These are phyloP conservation scores for Hyphopichia buzzinii DNA, from an alignment of 1,139 yeast genomes.

Conservation along the genomic window DNA sequence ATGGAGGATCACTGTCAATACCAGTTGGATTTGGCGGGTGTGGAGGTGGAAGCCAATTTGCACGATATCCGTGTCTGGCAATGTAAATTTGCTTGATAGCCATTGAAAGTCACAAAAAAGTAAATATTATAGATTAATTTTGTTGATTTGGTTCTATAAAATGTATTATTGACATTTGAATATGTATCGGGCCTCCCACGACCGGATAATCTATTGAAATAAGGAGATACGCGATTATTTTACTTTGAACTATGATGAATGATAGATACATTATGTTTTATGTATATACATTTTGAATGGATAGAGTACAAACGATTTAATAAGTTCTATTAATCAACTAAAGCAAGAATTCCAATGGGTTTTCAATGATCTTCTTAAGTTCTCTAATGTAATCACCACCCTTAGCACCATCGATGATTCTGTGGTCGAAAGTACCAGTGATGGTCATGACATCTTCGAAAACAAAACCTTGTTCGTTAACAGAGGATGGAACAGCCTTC, in stretches of 20 bases:
- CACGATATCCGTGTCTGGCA: constrained; percentile 73
- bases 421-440: constrained; percentile 97
- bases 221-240: no score
- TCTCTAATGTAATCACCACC: constrained; percentile 97
- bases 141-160: no score
- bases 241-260: no score
- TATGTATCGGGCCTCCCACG: no score
- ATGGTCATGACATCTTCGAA: constrained; percentile 89
- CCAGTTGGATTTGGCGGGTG: constrained; percentile 79
- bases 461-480: constrained; percentile 86
- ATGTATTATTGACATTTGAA: no score
- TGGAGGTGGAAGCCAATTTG: constrained; percentile 80
- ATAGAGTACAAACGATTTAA: neutral
- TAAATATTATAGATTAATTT: no score
- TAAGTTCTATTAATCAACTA: constrained; percentile 25
- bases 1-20: constrained; percentile 75
- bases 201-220: no score
- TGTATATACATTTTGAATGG: constrained; percentile 1
- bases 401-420: constrained; percentile 95
- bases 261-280: neutral
- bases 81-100: constrained; percentile 45
- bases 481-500: constrained; percentile 90
- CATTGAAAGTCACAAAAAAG: constrained; percentile 25
- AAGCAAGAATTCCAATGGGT: constrained; percentile 91
- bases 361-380: constrained; percentile 86